Conservation (phyloP, 345 rosid species). For the Dipteronia dyeriana region DNA sequence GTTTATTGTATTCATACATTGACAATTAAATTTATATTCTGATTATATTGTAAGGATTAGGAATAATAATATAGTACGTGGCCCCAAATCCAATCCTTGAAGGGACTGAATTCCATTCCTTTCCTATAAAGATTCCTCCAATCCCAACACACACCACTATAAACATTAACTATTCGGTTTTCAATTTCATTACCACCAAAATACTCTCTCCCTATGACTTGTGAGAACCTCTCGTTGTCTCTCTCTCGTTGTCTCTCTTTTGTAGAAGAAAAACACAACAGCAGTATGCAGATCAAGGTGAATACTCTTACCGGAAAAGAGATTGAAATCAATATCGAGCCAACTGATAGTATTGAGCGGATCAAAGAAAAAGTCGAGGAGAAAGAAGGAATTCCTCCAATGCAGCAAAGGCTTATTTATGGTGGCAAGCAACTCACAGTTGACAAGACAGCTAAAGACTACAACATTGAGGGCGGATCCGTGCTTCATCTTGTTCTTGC, state of each 20-base stretch:
- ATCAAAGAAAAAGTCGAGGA: slow-evolving; percentile 95
- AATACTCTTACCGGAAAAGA: slow-evolving; percentile 95
- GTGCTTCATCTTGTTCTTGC: slow-evolving; percentile 99
- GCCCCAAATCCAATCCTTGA: no score
- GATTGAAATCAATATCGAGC: slow-evolving; percentile 92
- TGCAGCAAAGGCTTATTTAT: slow-evolving; percentile 94
- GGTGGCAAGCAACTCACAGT: slow-evolving; percentile 94
- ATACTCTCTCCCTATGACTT: background rate
- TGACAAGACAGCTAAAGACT: slow-evolving; percentile 88
- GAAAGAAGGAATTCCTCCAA: slow-evolving; percentile 97
- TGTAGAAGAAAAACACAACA: background rate
- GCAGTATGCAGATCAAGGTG: slow-evolving; percentile 67
- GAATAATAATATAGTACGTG: no score
- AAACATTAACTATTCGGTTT: no score
- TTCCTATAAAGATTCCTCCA: no score
- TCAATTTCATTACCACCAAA: no score
- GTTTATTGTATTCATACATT: no score
- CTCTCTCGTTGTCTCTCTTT: background rate
- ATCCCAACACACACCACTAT: no score
- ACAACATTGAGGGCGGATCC: slow-evolving; percentile 93
- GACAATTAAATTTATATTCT: no score
- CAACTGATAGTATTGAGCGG: slow-evolving; percentile 84
- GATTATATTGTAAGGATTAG: no score
- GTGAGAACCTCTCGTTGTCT: background rate
- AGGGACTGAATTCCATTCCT: no score